Percentiles rank a stretch among this genome's conserved stretches.
Evolutionary conservation across 1,139 yeast genomes (phyloP).

Genomic region (Pichia sp.): DNA sequence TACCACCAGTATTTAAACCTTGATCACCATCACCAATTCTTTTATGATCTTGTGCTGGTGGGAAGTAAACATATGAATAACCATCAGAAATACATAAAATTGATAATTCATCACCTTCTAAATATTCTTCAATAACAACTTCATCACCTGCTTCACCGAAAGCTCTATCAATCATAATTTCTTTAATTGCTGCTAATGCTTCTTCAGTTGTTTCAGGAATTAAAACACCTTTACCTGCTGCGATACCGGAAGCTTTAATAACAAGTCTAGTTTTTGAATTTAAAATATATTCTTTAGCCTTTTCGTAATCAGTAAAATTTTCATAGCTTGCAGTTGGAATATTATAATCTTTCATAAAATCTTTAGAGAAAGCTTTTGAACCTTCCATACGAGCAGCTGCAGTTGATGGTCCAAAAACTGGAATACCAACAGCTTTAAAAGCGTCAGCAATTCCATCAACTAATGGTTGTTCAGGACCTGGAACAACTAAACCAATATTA

Average conservation of each 20-base stretch:
- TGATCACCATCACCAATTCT: slow-evolving; percentile 89
- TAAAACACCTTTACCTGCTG: slow-evolving; percentile 98
- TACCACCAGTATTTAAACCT: slow-evolving; percentile 97
- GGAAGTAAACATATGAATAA: slow-evolving; percentile 81
- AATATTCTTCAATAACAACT: slow-evolving; percentile 91
- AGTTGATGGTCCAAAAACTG: slow-evolving; percentile 92
- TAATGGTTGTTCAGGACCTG: slow-evolving; percentile 99
- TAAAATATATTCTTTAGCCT: slow-evolving; percentile 66
- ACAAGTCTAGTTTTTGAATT: slow-evolving; percentile 72
- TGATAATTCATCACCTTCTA: slow-evolving; percentile 96
- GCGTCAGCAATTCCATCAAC: slow-evolving; percentile 82
- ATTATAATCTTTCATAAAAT: slow-evolving; percentile 83
- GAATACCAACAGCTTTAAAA: slow-evolving; percentile 76
- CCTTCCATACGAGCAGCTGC: slow-evolving; percentile 96
- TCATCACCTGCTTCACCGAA: slow-evolving; percentile 96
- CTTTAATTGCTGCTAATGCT: slow-evolving; percentile 77
- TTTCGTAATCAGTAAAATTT: slow-evolving; percentile 70
- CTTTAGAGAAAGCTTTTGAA: slow-evolving; percentile 89
- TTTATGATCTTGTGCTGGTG: slow-evolving; percentile 98
- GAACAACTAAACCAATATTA: slow-evolving; percentile 69
- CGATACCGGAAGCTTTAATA: slow-evolving; percentile 95
- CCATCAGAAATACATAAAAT: slow-evolving; percentile 93
- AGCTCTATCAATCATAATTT: slow-evolving; percentile 83
- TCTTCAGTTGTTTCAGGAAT: slow-evolving; percentile 83
- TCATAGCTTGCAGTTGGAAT: slow-evolving; percentile 92